A percentile compares a stretch with the other conserved stretches of the same genome.
phyloP scores from a whole-genome alignment of 2,329 filamentous ascomycete genomes.

The Harringtonia lauricola region DNA sequence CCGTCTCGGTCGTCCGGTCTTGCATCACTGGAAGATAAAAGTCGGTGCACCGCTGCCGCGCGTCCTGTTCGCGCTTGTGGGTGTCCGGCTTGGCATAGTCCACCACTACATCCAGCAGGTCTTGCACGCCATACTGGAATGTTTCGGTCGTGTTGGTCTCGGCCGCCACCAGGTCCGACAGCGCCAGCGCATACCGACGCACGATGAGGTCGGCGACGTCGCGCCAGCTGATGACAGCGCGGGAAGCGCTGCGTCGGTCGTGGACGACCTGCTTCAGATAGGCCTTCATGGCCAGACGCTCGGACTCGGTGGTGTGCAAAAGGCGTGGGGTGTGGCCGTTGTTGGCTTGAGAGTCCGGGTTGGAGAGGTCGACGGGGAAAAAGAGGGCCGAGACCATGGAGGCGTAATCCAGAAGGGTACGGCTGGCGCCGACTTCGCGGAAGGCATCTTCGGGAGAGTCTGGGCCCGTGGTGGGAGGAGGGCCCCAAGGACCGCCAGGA shows the following conservation, averaged over 20 bases:
- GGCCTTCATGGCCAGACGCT: background rate
- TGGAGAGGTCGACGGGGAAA: slow-evolving; percentile 4
- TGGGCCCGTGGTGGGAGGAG: background rate
- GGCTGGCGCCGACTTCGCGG: background rate
- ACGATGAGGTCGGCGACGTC: slow-evolving; percentile 3
- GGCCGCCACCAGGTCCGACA: background rate
- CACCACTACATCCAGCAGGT: slow-evolving; percentile 1
- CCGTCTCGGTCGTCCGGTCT: background rate
- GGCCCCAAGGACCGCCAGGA: too few relatives aligned
- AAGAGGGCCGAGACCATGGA: slow-evolving; percentile 3
- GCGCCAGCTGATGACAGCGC: background rate
- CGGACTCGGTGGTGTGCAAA: background rate
- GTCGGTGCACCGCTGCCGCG: background rate
- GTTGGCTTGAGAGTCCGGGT: background rate
- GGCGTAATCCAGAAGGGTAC: background rate
- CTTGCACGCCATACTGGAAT: too few relatives aligned
- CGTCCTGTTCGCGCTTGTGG: background rate
- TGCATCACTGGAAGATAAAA: background rate
- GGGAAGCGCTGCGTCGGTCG: background rate
- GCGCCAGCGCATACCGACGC: background rate
- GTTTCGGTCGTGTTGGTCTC: background rate
- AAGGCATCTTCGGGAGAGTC: background rate
- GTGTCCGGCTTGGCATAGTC: background rate
- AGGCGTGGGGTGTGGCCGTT: background rate
- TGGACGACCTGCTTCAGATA: background rate